Evolutionary conservation across 139 green algal genomes (phyloP), one percentile per base, ranked within the genome.

Genomic region (Desmodesmus armatus): DNA sequence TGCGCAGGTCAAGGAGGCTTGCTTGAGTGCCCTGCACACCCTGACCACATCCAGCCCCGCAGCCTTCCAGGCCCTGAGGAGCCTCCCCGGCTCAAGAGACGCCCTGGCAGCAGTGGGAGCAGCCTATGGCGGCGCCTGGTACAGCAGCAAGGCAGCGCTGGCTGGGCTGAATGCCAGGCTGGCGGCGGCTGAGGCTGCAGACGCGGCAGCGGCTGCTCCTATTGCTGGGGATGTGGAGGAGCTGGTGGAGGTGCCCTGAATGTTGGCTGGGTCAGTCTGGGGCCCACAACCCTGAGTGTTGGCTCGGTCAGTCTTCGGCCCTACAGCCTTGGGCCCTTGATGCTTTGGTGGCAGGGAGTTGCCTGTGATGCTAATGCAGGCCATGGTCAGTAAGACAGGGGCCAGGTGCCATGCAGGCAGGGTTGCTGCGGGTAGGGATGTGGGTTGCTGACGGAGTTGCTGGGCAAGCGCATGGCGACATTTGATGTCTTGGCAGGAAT

Each of bases 151-250:
- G 60, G 17, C 76, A 31, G 76, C 76, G 3, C 37, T 82, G 6
- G 37, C 53, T 11, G 76, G 27, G 25, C 37, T 82, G 55, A 27
- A 51, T 27, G 37, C 15, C 0, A 53, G 41, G 53, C 55, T 82
- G 35, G 55, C 53, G 17, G 76, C 76, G 5, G 76, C 76, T 27
- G 55, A 63, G 39, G 47, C 47, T 31, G 73, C 55, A 27, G 73
- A 67, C 7, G 73, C 53, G 37, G 76, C 37, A 1, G 76, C 76
- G 29, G 55, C 76, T 51, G 76, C 76, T 40, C 76, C 76, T 3
- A 82, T 82, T 39, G 76, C 76, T 55, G 76, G 76, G 0, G 76
- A 82, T 25, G 76, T 40, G 37, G 55, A 53, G 23, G 76, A 82
- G 53, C 37, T 82, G 6, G 76, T 60, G 37, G 76, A 82, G 35